Evolutionary conservation across 2,329 filamentous ascomycete species (phyloP).

Genomic region (Fusarium compactum): DNA sequence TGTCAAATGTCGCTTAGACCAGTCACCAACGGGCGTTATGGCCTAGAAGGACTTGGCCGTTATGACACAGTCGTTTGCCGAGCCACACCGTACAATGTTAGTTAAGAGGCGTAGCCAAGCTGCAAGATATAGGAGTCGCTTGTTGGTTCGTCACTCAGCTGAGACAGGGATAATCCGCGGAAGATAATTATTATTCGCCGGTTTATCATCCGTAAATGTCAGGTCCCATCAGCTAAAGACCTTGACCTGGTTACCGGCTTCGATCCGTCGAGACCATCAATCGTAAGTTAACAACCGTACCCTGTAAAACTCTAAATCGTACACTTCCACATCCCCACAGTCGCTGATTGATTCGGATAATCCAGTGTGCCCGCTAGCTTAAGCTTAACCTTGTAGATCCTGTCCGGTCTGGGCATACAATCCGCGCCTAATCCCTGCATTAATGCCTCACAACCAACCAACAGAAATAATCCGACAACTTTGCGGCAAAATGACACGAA

Average conservation of each 20-base stretch:
- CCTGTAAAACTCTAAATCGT: slow-evolving; percentile 12
- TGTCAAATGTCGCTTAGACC: not conserved
- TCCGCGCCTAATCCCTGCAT: slow-evolving; percentile 15
- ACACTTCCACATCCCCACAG: slow-evolving; percentile 4
- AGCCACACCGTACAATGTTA: not conserved
- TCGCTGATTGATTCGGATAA: slow-evolving; percentile 10
- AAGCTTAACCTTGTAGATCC: slow-evolving; percentile 19
- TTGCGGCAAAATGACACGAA: fast-evolving
- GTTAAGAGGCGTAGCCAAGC: not conserved
- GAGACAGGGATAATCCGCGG: not conserved
- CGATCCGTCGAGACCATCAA: slow-evolving; percentile 2
- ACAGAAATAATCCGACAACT: not conserved
- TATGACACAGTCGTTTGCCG: not conserved
- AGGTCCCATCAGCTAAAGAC: not conserved
- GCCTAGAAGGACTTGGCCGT: not conserved
- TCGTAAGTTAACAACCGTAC: slow-evolving; percentile 14
- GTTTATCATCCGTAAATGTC: not conserved
- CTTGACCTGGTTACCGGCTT: not conserved
- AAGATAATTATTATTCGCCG: not conserved
- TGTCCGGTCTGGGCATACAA: slow-evolving; percentile 12
- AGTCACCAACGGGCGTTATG: not conserved
- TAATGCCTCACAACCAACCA: slow-evolving; percentile 19
- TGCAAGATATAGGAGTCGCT: not conserved
- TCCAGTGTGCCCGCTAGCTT: not conserved
- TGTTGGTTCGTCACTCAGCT: not conserved